A percentile compares a stretch with the other conserved stretches of the same genome.
phyloP scores from a whole-genome alignment of 2,329 filamentous ascomycete genomes.

The Venturia carpophila region DNA sequence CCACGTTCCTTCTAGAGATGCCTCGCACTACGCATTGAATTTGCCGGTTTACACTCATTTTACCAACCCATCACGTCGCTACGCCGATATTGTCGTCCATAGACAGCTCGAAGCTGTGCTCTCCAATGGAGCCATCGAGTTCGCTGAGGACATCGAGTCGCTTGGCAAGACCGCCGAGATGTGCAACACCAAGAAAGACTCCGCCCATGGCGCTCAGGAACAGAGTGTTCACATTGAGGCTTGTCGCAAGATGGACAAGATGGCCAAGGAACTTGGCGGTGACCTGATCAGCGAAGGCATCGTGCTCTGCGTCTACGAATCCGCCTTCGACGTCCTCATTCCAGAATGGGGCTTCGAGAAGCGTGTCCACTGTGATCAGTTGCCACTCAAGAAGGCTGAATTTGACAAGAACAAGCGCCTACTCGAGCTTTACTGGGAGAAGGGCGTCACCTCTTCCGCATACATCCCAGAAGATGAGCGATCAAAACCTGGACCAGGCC shows the following conservation, averaged over 20 bases:
- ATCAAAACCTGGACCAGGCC: conserved; percentile 70
- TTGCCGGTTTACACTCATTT: conserved; percentile 94
- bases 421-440: conserved; percentile 98
- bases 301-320: conserved; percentile 95
- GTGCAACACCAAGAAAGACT: conserved; percentile 99
- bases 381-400: conserved; percentile 98
- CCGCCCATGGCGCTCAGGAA: conserved; percentile 92
- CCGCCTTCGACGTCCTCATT: conserved; percentile 95
- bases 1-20: conserved; percentile 70
- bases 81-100: conserved; percentile 91
- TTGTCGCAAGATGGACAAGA: conserved; percentile 91
- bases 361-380: conserved; percentile 95
- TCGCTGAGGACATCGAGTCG: conserved; percentile 78
- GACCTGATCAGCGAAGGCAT: conserved; percentile 94
- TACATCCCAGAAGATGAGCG: conserved; percentile 96
- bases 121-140: conserved; percentile 74
- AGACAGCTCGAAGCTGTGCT: conserved; percentile 85
- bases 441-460: conserved; percentile 90
- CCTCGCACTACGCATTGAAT: conserved; percentile 87
- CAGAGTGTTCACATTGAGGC: conserved; percentile 98
- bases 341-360: conserved; percentile 99
- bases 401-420: conserved; percentile 94
- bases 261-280: conserved; percentile 74
- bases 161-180: conserved; percentile 88
- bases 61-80: conserved; percentile 88